Conservation (phyloP, 129 eudicot genomes). For the Kitagawia praeruptora region DNA sequence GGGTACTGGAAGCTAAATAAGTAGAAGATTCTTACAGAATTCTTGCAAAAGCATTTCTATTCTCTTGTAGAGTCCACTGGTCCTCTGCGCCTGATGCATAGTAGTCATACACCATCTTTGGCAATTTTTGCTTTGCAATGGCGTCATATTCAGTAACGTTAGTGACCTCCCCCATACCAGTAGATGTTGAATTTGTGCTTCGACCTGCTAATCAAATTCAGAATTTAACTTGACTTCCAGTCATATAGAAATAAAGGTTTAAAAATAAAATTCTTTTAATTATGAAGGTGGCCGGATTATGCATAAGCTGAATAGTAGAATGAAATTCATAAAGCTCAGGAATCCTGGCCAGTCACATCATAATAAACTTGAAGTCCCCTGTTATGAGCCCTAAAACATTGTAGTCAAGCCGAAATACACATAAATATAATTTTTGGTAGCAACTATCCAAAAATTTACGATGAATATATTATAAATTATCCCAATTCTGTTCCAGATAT, state of each 20-base stretch:
- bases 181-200: slow-evolving; percentile 6
- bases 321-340: background rate
- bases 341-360: background rate
- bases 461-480: background rate
- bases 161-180: slow-evolving; percentile 64
- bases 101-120: slow-evolving; percentile 88
- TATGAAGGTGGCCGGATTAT: background rate
- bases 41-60: slow-evolving; percentile 81
- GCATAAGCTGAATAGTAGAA: background rate
- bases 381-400: background rate
- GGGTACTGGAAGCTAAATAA: background rate
- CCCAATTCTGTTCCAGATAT: background rate
- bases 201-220: slow-evolving; percentile 15
- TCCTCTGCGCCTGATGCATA: slow-evolving; percentile 98
- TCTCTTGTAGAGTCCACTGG: slow-evolving; percentile 89
- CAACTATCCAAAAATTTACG: background rate
- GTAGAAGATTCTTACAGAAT: slow-evolving; percentile 45
- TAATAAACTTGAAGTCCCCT: background rate
- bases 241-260: background rate
- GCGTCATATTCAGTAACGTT: slow-evolving; percentile 83
- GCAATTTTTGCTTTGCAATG: slow-evolving; percentile 83
- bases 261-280: background rate
- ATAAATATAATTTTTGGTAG: background rate
- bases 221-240: background rate
- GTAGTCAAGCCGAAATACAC: background rate